Evolutionary conservation across 768 basidiomycete species (phyloP), one percentile per base, ranked within the genome.

Genomic region (Pleurotus citrinopileatus): DNA sequence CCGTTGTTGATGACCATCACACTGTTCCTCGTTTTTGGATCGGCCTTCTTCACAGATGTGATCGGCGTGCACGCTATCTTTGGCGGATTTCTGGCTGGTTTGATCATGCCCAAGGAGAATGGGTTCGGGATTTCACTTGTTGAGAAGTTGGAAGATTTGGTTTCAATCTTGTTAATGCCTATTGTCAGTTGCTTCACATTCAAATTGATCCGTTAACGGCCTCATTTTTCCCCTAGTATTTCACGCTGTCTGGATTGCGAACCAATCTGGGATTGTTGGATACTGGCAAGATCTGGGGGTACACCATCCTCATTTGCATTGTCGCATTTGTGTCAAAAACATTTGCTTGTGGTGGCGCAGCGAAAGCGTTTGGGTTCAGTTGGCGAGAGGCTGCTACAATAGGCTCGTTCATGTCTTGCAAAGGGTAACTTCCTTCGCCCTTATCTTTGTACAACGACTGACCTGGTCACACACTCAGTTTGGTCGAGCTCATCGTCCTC

Each of bases 401-500:
- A 54, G 94, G 94, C 2, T 78, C 86, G 46, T 70, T 97, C 22
- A 97, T 97, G 94, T 83, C 83, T 67, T 93, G 91, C 73, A 91
- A 96, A 71, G 91, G 91, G 87, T 87, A 55, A 43, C 79, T 69
- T 17, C 34, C n/a, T n/a, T 20, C 7, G 29, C 52, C 42, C 23
- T 7, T 20, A 17, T 40, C 34, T 51, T 13, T 23, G 22, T 55
- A 85, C 19, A 19, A 40, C 17, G 5, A 7, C 17, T 13, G 19
- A 13, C 19, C 17, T 19, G 17, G n/a, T 17, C 38, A 4, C 38
- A 15, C 19, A n/a, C 9, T 3, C 17, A 40, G 83, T 28, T 73
- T 85, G 19, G 91, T 94, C 22, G 93, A 95, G 66, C 82, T 95
- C 25, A 94, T 97, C 58, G 93, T 94, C 6, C 81, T 95, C 63